A percentile compares a stretch with the other conserved stretches of the same genome.
phyloP scores from a whole-genome alignment of 2,329 filamentous ascomycete species.

The Emydomyces testavorans region DNA sequence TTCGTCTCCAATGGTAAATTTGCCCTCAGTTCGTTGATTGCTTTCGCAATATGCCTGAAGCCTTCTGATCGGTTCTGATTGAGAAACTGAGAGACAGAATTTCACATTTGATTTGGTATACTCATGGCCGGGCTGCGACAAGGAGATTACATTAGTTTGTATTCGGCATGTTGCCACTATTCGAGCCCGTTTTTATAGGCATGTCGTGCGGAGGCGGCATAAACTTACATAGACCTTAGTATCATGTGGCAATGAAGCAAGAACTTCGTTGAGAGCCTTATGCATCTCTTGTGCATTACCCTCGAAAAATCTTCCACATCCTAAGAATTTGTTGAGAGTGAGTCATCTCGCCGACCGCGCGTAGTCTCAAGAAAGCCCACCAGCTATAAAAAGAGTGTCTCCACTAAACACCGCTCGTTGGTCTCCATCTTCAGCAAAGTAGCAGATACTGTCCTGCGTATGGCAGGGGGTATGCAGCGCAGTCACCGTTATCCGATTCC shows the following conservation, averaged over 20 bases:
- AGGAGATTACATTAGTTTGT: neutral
- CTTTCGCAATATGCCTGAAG: slow-evolving; percentile 63
- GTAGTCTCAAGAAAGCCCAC: slow-evolving; percentile 35
- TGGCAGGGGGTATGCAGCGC: slow-evolving; percentile 95
- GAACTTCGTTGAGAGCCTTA: slow-evolving; percentile 73
- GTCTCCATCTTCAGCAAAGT: slow-evolving; percentile 66
- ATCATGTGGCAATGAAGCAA: slow-evolving; percentile 72
- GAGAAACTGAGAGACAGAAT: slow-evolving; percentile 66
- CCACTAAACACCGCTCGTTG: slow-evolving; percentile 81
- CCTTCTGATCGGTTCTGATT: slow-evolving; percentile 63
- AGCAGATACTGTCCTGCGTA: slow-evolving; percentile 97
- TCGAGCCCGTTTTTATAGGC: neutral
- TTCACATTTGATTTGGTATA: slow-evolving; percentile 97
- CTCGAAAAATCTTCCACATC: slow-evolving; percentile 94
- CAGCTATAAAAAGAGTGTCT: slow-evolving; percentile 89
- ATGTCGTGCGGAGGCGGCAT: neutral
- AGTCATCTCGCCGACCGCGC: neutral
- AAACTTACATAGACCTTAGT: slow-evolving; percentile 73
- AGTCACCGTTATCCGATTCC: slow-evolving; percentile 65
- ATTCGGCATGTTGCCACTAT: neutral
- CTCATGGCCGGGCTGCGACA: slow-evolving; percentile 70
- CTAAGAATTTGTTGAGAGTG: slow-evolving; percentile 32
- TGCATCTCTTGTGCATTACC: slow-evolving; percentile 85
- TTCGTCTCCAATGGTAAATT: slow-evolving; percentile 94
- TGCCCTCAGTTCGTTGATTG: slow-evolving; percentile 82